phyloP scores from a whole-genome alignment of 495 filamentous ascomycete genomes.

The Hypoxylon crocopeplum region DNA sequence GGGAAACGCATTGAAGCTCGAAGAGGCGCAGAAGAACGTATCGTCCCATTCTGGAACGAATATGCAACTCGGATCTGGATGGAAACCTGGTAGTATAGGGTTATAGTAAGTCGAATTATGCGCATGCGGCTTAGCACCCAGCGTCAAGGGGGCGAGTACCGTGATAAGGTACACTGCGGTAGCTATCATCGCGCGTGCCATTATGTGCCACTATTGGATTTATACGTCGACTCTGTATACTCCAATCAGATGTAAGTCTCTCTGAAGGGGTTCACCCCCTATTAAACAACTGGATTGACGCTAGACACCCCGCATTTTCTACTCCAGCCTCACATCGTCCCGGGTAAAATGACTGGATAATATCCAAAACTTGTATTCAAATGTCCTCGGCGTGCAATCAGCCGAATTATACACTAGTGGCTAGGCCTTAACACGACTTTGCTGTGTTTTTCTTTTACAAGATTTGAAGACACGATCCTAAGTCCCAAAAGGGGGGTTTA shows the following conservation, averaged over 20 bases:
- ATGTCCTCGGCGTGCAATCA: constrained; percentile 5
- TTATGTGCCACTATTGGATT: neutral
- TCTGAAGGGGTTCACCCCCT: neutral
- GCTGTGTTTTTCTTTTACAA: no score
- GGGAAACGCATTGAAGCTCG: constrained; percentile 62
- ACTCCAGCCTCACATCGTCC: neutral
- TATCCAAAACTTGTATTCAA: neutral
- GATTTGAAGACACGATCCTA: no score
- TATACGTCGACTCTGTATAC: neutral
- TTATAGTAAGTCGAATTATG: constrained; percentile 52
- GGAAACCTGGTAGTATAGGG: constrained; percentile 62
- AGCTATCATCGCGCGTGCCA: neutral
- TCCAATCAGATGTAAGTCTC: constrained; percentile 2
- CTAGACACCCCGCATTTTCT: constrained; percentile 22
- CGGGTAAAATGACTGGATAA: constrained; percentile 33
- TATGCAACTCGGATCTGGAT: constrained; percentile 63
- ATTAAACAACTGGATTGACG: neutral
- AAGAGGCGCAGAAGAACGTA: constrained; percentile 61
- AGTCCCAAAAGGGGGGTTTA: no score
- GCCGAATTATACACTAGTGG: constrained; percentile 2
- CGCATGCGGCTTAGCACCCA: neutral
- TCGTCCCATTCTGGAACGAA: constrained; percentile 55
- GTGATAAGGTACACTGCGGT: constrained; percentile 3
- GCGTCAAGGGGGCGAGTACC: constrained; percentile 1
- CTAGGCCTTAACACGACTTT: neutral